Percentiles rank a stretch among this genome's conserved stretches.
phyloP scores from a whole-genome alignment of 1,284 basidiomycete species.

The Sporisorium graminicola region DNA sequence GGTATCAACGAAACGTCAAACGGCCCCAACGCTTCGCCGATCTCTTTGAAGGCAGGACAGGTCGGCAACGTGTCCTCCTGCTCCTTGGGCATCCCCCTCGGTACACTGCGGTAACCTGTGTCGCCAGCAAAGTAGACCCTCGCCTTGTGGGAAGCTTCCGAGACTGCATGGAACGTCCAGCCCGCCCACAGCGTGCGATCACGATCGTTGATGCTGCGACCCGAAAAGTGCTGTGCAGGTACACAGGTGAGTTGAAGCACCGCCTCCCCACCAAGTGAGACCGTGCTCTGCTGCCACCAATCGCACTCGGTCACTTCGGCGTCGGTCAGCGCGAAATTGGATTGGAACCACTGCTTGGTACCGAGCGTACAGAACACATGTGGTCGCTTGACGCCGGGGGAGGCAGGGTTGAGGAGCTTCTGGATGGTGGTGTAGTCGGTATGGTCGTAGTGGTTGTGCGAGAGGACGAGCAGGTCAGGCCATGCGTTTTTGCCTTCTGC shows the following conservation, averaged over 20 bases:
- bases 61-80: slow-evolving; percentile 50
- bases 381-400: slow-evolving; percentile 26
- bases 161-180: slow-evolving; percentile 46
- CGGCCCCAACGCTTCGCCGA: slow-evolving; percentile 57
- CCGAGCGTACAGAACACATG: slow-evolving; percentile 61
- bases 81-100: slow-evolving; percentile 34
- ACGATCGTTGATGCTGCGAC: slow-evolving; percentile 35
- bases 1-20: slow-evolving; percentile 59
- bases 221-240: slow-evolving; percentile 60
- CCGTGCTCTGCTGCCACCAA: slow-evolving; percentile 57
- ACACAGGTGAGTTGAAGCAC: slow-evolving; percentile 51
- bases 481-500: slow-evolving; percentile 39
- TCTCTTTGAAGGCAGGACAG: slow-evolving; percentile 62
- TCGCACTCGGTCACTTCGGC: slow-evolving; percentile 56
- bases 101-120: slow-evolving; percentile 53
- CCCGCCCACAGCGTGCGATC: slow-evolving; percentile 61
- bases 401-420: slow-evolving; percentile 33
- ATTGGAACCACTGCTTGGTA: slow-evolving; percentile 48
- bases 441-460: slow-evolving; percentile 64
- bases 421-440: slow-evolving; percentile 55
- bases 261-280: slow-evolving; percentile 16
- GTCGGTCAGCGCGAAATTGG: slow-evolving; percentile 38
- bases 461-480: slow-evolving; percentile 56
- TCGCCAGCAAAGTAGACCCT: slow-evolving; percentile 62
- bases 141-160: slow-evolving; percentile 15